Percentiles rank a stretch among this genome's conserved stretches.
These are phyloP conservation scores for Toxoplasma gondii DNA, from an alignment of 169 alveolate species.

Conservation along the genomic window DNA sequence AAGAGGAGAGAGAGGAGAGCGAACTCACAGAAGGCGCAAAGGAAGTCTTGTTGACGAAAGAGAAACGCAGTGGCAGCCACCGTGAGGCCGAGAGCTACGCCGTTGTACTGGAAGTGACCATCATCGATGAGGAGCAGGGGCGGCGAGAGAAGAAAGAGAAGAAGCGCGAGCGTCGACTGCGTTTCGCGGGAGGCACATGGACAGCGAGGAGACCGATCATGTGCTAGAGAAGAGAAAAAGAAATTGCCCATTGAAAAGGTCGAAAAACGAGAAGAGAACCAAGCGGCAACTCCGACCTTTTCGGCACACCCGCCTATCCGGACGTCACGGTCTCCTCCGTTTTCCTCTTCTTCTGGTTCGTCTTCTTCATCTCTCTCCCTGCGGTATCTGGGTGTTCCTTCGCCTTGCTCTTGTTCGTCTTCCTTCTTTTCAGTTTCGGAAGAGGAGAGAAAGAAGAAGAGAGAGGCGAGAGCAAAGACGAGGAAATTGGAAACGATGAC, in stretches of 20 bases:
- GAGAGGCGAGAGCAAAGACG: slow-evolving; percentile 30
- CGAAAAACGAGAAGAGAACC: not conserved
- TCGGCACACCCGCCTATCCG: not conserved
- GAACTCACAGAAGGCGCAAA: not conserved
- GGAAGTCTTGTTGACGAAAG: not conserved
- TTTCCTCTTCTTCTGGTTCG: not conserved
- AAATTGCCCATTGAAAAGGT: not conserved
- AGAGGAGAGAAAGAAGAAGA: slow-evolving; percentile 67
- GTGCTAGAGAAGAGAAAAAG: not conserved
- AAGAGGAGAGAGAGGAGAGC: too few relatives aligned
- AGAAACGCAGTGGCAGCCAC: slow-evolving; percentile 79
- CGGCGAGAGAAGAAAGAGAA: slow-evolving; percentile 73
- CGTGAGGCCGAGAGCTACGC: slow-evolving; percentile 87
- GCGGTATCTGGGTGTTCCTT: too few relatives aligned
- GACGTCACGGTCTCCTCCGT: not conserved
- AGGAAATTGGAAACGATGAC: slow-evolving; percentile 81
- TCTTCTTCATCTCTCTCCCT: not conserved
- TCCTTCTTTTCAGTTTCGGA: not conserved
- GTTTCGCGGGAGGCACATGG: slow-evolving; percentile 44
- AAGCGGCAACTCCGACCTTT: not conserved
- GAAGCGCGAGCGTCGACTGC: slow-evolving; percentile 54
- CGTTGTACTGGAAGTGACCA: slow-evolving; percentile 91
- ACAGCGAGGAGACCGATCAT: not conserved
- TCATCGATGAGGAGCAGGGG: slow-evolving; percentile 87
- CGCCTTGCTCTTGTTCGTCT: too few relatives aligned